A percentile compares a stretch with the other conserved stretches of the same genome.
Conservation (phyloP, 192 early-diverging fungal genomes). For the Backusella morwellensis region DNA sequence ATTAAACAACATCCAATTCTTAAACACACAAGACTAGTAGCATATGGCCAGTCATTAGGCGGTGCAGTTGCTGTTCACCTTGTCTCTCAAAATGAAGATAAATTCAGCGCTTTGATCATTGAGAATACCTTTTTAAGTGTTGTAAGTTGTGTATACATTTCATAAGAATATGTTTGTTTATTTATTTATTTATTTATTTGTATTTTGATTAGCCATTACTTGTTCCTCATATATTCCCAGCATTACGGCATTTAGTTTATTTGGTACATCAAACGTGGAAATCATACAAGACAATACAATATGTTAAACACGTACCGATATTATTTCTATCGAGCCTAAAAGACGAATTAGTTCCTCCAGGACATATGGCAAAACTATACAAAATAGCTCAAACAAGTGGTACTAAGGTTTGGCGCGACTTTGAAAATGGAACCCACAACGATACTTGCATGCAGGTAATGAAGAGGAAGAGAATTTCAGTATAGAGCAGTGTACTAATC, state of each 20-base stretch:
- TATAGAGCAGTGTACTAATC: background rate
- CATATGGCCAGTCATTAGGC: conserved; percentile 95
- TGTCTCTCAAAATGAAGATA: conserved; percentile 73
- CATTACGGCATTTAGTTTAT: conserved; percentile 66
- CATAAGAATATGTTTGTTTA: background rate
- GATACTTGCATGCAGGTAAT: conserved; percentile 70
- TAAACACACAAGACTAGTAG: conserved; percentile 74
- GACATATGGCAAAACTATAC: conserved; percentile 84
- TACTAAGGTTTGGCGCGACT: conserved; percentile 57
- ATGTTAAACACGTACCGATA: conserved; percentile 66
- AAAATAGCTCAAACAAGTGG: conserved; percentile 54
- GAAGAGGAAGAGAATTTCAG: background rate
- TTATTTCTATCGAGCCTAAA: conserved; percentile 78
- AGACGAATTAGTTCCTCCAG: conserved; percentile 88
- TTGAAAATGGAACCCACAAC: conserved; percentile 85
- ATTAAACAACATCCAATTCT: conserved; percentile 73
- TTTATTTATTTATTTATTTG: background rate
- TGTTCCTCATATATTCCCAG: conserved; percentile 81
- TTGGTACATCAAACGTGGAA: conserved; percentile 89
- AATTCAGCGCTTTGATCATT: conserved; percentile 78
- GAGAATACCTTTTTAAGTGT: conserved; percentile 95
- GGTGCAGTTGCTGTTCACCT: conserved; percentile 93
- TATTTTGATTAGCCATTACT: conserved; percentile 63
- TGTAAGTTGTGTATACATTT: conserved; percentile 39
- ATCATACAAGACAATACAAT: conserved; percentile 70